Percentiles rank a stretch among this genome's conserved stretches.
Conservation (phyloP, 768 basidiomycete species). For the Tulasnella sp. region DNA sequence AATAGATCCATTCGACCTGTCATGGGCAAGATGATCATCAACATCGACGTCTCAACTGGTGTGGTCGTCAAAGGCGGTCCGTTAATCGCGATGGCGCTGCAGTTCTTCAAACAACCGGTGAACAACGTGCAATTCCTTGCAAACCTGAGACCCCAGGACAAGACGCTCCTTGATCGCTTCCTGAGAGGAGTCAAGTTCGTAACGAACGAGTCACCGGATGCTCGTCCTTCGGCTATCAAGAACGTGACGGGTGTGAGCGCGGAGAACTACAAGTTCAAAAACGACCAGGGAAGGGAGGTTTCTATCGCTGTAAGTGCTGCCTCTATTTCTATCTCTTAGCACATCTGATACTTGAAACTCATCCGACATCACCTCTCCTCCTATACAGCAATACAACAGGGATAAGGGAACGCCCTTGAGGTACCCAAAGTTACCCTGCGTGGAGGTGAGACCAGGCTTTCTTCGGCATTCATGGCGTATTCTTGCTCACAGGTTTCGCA, state of each 20-base stretch:
- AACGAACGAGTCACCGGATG: background rate
- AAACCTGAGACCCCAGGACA: background rate
- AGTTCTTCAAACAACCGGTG: constrained; percentile 48
- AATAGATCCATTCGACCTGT: constrained; percentile 65
- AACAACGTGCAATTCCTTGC: constrained; percentile 17
- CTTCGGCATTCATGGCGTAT: background rate
- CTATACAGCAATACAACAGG: background rate
- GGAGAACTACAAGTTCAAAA: background rate
- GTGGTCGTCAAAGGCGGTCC: constrained; percentile 65
- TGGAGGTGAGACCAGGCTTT: background rate
- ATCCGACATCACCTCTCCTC: background rate
- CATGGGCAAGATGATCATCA: constrained; percentile 65
- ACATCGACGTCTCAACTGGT: constrained; percentile 76
- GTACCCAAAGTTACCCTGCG: background rate
- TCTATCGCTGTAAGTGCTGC: background rate
- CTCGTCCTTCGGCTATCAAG: background rate
- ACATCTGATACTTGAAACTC: background rate
- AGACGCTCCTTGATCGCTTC: background rate
- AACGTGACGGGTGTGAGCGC: background rate
- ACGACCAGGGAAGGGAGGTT: background rate
- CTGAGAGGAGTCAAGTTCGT: constrained; percentile 13
- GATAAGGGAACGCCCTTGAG: constrained; percentile 9
- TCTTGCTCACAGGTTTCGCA: background rate
- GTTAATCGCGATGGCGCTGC: constrained; percentile 60
- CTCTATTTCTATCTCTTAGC: background rate